Evolutionary conservation across 2,329 filamentous ascomycete species (phyloP).

Genomic region (Hypoxylon sp.): DNA sequence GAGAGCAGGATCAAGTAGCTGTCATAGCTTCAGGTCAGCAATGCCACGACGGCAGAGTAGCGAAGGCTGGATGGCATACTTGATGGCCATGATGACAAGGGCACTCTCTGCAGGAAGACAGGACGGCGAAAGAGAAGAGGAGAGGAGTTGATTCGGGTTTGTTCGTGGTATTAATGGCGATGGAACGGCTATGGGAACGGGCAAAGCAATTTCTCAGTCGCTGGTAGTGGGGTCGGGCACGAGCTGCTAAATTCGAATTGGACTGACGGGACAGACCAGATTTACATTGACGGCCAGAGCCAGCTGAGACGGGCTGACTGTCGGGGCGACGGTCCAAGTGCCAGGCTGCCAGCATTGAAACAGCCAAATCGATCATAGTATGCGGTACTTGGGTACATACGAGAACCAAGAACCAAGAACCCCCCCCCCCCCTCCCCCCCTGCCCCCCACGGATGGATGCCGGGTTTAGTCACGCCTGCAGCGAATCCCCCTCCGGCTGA

Average conservation of each 20-base stretch:
- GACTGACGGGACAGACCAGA: neutral
- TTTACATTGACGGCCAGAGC: no score
- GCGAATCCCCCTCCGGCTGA: slow-evolving; percentile 9
- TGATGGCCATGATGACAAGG: slow-evolving; percentile 60
- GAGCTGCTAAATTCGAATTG: slow-evolving; percentile 29
- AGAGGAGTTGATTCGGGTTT: slow-evolving; percentile 15
- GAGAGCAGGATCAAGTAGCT: slow-evolving; percentile 98
- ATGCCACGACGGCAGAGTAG: slow-evolving; percentile 5
- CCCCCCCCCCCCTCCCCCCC: no score
- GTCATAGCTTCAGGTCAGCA: slow-evolving; percentile 37
- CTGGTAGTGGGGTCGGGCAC: slow-evolving; percentile 44
- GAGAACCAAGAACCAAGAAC: no score
- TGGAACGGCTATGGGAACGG: slow-evolving; percentile 24
- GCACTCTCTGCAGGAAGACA: slow-evolving; percentile 42
- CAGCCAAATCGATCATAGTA: no score
- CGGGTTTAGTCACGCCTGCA: slow-evolving; percentile 22
- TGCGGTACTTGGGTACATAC: no score
- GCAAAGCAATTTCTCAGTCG: slow-evolving; percentile 34
- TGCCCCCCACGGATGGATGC: slow-evolving; percentile 26
- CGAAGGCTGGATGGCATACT: slow-evolving; percentile 49
- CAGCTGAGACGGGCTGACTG: no score
- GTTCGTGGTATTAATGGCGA: slow-evolving; percentile 9
- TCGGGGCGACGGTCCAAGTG: no score
- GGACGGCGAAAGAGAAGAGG: slow-evolving; percentile 18
- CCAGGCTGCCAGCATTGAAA: no score